Base-by-base conservation (phyloP, 305 asterid species). In the Andrographis paniculata region DNA sequence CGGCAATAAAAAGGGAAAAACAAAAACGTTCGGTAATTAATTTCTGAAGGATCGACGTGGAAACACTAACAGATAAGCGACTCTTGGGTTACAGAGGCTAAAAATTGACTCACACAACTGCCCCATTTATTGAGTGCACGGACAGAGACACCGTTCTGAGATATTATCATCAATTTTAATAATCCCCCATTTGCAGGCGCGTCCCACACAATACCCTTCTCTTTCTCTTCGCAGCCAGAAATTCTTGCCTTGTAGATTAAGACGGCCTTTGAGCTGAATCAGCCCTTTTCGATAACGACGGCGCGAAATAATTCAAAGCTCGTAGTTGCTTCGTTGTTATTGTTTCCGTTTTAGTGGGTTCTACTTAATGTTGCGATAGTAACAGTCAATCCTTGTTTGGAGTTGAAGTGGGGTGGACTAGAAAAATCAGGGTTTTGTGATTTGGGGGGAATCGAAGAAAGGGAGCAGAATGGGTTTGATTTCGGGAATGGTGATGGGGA, bases 401-500 rank as follows among this genome's bases (percentile, higher is more conserved):
- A 13, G 16, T 37, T 37, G 17, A 5, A 9, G 16, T 2, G 8
- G 8, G 4, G 42, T 3, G 37, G 37, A 1, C 8, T 24, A 24
- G 37, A 1, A 11, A 3, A 13, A 13, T 37, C 4, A 5, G 16
- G 16, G 16, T 3, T 13, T n/a, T 13, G 4, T 2, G 3, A 13
- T 37, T 2, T 37, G 14, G 42, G 42, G 42, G 42, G 17, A 33
- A 33, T 6, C 4, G 4, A 9, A 1, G 42, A 13, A 37, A 37
- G 37, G 14, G 37, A 31, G 37, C 13, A 60, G 42, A 64, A 88
- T 89, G 98, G 98, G 98, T 53, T 72, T 91, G 70, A 63, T 91
- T 37, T 80, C 98, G 53, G 96, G 96, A 55, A 70, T 86, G 53
- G 39, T 86, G 74, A 73, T 80, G 94, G 98, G 96, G 59, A 83